These are phyloP conservation scores for Blastobotrys chiropterorum DNA, from an alignment of 805 yeast genomes.

Conservation along the genomic window DNA sequence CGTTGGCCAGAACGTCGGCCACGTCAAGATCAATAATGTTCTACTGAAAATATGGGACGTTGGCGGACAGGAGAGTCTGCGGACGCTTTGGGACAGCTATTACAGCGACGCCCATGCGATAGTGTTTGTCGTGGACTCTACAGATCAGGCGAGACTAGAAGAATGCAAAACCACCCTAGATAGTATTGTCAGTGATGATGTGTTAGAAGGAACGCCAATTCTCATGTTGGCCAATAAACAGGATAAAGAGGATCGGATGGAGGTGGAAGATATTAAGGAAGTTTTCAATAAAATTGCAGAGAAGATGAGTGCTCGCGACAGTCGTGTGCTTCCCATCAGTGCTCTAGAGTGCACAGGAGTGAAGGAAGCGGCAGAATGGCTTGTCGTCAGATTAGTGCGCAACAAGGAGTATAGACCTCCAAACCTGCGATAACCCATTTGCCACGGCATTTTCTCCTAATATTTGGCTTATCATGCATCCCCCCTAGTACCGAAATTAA, in stretches of 20 bases:
- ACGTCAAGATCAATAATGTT: conserved; percentile 34
- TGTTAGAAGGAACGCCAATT: conserved; percentile 74
- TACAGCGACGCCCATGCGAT: conserved; percentile 84
- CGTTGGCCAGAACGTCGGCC: conserved; percentile 76
- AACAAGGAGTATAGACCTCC: conserved; percentile 61
- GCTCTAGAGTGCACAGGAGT: conserved; percentile 78
- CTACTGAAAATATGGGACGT: conserved; percentile 87
- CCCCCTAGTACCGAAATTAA: too few relatives aligned
- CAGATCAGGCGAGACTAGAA: conserved; percentile 73
- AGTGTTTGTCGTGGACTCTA: conserved; percentile 86
- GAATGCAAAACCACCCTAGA: conserved; percentile 69
- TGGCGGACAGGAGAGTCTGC: conserved; percentile 86
- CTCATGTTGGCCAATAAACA: conserved; percentile 95
- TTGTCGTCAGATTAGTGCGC: conserved; percentile 61
- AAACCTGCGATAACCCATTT: conserved; percentile 24
- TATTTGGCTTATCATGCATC: not conserved
- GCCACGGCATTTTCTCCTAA: not conserved
- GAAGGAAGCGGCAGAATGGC: conserved; percentile 84
- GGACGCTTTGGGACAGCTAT: conserved; percentile 84
- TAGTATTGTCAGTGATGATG: conserved; percentile 50
- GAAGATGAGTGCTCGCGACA: conserved; percentile 83
- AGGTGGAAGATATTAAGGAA: conserved; percentile 75
- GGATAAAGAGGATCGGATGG: conserved; percentile 65
- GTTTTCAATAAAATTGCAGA: conserved; percentile 76
- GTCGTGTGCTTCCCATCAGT: conserved; percentile 82